These are phyloP conservation scores for Pistacia integerrima DNA, from an alignment of 345 rosid species.

Conservation along the genomic window DNA sequence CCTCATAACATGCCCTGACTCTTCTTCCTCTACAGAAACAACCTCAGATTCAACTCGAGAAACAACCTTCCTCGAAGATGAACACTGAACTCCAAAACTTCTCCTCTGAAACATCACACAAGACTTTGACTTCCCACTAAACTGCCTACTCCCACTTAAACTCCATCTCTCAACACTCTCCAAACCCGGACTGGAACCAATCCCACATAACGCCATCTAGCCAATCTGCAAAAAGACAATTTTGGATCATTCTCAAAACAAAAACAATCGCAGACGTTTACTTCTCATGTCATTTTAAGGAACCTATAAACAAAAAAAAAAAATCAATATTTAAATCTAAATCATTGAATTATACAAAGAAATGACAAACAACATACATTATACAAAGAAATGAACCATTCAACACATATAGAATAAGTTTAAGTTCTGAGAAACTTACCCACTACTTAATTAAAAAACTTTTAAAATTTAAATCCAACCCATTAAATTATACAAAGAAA, in stretches of 20 bases:
- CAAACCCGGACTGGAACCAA: constrained; percentile 39
- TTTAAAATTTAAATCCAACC: too few species aligned
- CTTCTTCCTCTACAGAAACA: constrained; percentile 44
- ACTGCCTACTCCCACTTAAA: constrained; percentile 24
- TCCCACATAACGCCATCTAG: constrained; percentile 60
- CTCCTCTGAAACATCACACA: constrained; percentile 21
- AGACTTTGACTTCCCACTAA: constrained; percentile 17
- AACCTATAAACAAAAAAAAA: too few species aligned
- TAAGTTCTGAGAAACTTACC: not conserved
- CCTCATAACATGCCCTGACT: constrained; percentile 57
- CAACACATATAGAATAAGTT: too few species aligned
- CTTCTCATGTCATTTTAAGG: too few species aligned
- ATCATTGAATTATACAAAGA: not conserved
- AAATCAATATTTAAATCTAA: not conserved
- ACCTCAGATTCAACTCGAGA: constrained; percentile 46
- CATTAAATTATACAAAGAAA: too few species aligned
- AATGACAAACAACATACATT: not conserved
- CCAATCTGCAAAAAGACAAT: constrained; percentile 4
- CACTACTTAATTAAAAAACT: too few species aligned
- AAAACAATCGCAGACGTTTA: not conserved
- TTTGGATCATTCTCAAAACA: not conserved
- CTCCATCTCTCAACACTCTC: constrained; percentile 36
- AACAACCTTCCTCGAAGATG: constrained; percentile 37
- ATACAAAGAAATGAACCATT: not conserved
- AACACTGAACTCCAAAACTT: constrained; percentile 34